phyloP scores from a whole-genome alignment of 2,329 filamentous ascomycete genomes.

The Chaetomiaceae sp. region DNA sequence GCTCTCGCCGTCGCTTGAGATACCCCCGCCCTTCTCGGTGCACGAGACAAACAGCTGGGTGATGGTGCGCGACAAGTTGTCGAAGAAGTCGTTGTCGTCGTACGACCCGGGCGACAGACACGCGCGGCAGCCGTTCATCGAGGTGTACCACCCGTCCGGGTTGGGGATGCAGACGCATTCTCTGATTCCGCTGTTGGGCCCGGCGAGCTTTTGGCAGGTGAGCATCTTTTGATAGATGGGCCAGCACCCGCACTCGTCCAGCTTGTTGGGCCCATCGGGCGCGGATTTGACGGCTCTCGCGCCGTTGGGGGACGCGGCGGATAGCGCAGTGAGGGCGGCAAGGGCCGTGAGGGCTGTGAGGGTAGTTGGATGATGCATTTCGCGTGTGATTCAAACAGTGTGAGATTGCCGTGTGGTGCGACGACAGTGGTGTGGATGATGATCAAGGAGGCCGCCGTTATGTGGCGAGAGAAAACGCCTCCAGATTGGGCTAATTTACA shows the following conservation, averaged over 20 bases:
- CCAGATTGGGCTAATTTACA: too few relatives aligned
- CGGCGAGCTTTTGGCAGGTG: constrained; percentile 9
- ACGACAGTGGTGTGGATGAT: too few relatives aligned
- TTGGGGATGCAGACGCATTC: constrained; percentile 17
- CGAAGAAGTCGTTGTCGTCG: constrained; percentile 15
- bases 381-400: too few relatives aligned
- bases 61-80: constrained; percentile 14
- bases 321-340: not conserved
- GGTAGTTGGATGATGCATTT: not conserved
- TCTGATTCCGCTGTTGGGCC: not conserved
- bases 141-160: constrained; percentile 16
- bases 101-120: constrained; percentile 11
- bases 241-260: constrained; percentile 17
- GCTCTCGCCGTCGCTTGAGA: constrained; percentile 9
- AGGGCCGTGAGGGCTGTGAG: not conserved
- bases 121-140: constrained; percentile 7
- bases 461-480: too few relatives aligned
- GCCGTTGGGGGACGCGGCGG: constrained; percentile 2
- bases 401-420: too few relatives aligned
- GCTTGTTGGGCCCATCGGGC: constrained; percentile 12
- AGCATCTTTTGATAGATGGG: constrained; percentile 17
- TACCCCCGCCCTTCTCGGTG: constrained; percentile 11
- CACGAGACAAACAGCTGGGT: constrained; percentile 16
- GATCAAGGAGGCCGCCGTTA: too few relatives aligned
- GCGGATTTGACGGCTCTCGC: not conserved